phyloP scores from a whole-genome alignment of 2,329 filamentous ascomycete genomes.

The Gliomastix tumulicola region DNA sequence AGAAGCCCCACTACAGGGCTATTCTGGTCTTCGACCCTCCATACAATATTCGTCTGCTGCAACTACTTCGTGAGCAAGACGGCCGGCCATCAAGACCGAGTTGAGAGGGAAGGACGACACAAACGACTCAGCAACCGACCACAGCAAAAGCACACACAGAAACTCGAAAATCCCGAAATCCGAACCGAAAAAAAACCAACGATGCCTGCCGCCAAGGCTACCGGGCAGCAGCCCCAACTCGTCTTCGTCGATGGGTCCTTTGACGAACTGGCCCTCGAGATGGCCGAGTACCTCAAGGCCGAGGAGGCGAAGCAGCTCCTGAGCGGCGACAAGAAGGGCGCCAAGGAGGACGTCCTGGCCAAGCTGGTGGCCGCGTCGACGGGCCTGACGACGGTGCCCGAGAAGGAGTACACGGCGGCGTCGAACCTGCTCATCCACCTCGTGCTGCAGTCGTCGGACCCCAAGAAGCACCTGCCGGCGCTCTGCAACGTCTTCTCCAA shows the following conservation, averaged over 20 bases:
- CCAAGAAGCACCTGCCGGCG: constrained; percentile 76
- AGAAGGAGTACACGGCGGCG: constrained; percentile 93
- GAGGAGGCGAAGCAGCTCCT: constrained; percentile 72
- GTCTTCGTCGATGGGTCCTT: constrained; percentile 87
- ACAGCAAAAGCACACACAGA: background rate
- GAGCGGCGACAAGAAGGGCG: constrained; percentile 52
- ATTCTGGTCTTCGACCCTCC: too few species aligned
- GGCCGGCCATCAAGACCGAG: too few species aligned
- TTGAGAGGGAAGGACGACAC: too few species aligned
- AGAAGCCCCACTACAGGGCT: constrained; percentile 29
- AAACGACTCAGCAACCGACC: background rate
- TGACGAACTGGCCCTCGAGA: constrained; percentile 86
- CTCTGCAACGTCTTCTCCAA: constrained; percentile 87
- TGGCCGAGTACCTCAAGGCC: constrained; percentile 87
- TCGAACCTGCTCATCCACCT: constrained; percentile 97
- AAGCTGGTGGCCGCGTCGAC: constrained; percentile 78
- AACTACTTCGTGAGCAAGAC: too few species aligned
- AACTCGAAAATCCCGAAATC: background rate
- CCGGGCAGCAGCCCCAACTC: constrained; percentile 50
- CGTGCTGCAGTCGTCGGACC: constrained; percentile 76
- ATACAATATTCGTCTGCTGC: too few species aligned
- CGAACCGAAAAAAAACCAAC: background rate
- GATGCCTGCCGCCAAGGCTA: constrained; percentile 26
- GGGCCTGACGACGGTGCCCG: constrained; percentile 75
- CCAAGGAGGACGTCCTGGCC: constrained; percentile 79